These are phyloP conservation scores for Mycosphaerella sp. DNA, from an alignment of 2,329 filamentous ascomycete species.

Conservation along the genomic window DNA sequence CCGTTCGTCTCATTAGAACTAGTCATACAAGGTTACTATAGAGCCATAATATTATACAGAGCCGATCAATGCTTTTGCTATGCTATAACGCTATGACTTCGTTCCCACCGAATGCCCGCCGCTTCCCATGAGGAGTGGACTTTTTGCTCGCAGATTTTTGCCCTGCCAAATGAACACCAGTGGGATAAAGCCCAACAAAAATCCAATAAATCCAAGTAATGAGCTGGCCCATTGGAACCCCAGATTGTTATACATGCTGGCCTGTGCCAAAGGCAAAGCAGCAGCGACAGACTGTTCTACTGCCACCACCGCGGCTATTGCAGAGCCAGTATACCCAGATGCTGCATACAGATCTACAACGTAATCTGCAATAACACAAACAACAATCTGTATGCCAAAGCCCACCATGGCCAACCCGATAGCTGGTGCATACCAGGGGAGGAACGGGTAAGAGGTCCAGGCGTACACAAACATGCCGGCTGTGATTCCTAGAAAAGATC, in stretches of 20 bases:
- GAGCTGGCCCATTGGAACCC: slow-evolving; percentile 47
- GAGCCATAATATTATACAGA: neutral
- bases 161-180: slow-evolving; percentile 39
- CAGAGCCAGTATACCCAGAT: slow-evolving; percentile 44
- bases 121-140: slow-evolving; percentile 33
- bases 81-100: neutral
- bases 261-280: slow-evolving; percentile 44
- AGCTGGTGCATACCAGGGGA: slow-evolving; percentile 45
- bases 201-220: slow-evolving; percentile 41
- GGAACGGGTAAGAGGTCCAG: slow-evolving; percentile 41
- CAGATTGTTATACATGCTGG: slow-evolving; percentile 44
- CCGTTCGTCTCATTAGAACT: neutral
- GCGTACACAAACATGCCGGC: slow-evolving; percentile 49
- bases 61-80: neutral
- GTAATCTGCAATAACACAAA: slow-evolving; percentile 44
- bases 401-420: slow-evolving; percentile 45
- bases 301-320: slow-evolving; percentile 44
- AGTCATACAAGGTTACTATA: neutral
- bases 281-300: slow-evolving; percentile 46
- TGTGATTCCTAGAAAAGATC: slow-evolving; percentile 41
- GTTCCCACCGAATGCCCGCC: neutral
- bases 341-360: slow-evolving; percentile 45
- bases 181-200: slow-evolving; percentile 41
- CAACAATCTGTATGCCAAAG: slow-evolving; percentile 44
- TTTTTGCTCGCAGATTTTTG: slow-evolving; percentile 23